A percentile compares a stretch with the other conserved stretches of the same genome.
These are phyloP conservation scores for Chrysoporthe cubensis DNA, from an alignment of 2,329 filamentous ascomycete species.

Conservation along the genomic window DNA sequence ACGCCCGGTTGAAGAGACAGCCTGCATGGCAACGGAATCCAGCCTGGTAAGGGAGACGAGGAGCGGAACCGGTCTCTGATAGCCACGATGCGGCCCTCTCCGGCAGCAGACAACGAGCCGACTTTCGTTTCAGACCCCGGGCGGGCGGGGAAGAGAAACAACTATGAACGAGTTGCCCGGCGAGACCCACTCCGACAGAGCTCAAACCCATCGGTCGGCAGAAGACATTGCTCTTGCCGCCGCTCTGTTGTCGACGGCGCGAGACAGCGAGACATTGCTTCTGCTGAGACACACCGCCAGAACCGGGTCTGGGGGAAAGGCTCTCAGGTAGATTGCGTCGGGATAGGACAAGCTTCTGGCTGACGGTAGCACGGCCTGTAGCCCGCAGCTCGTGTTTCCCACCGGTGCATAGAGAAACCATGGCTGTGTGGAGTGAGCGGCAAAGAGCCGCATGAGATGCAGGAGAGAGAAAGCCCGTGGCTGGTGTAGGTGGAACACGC, in stretches of 20 bases:
- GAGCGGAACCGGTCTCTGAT: neutral
- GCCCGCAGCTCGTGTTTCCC: slow-evolving; percentile 14
- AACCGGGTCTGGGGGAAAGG: neutral
- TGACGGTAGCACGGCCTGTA: slow-evolving; percentile 15
- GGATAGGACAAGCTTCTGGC: neutral
- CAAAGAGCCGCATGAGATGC: slow-evolving; percentile 26
- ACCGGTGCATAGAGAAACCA: slow-evolving; percentile 12
- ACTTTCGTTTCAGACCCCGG: neutral
- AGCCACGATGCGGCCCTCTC: neutral
- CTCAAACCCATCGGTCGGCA: neutral
- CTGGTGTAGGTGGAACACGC: slow-evolving; percentile 5
- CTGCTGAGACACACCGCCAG: slow-evolving; percentile 22
- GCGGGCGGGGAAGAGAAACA: neutral
- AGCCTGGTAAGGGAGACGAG: neutral
- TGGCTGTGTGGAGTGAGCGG: slow-evolving; percentile 4
- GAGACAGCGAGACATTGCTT: slow-evolving; percentile 5
- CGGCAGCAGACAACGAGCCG: neutral
- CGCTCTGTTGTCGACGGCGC: neutral
- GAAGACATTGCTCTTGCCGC: neutral
- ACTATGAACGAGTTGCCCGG: neutral
- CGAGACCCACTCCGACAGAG: neutral
- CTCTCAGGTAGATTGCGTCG: neutral
- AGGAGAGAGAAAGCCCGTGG: slow-evolving; percentile 26
- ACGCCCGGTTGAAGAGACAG: slow-evolving; percentile 7
- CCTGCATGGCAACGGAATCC: neutral